A percentile compares a stretch with the other conserved stretches of the same genome.
Conservation (phyloP, 257 asterid genomes). For the Solanum megistacrolobum region DNA sequence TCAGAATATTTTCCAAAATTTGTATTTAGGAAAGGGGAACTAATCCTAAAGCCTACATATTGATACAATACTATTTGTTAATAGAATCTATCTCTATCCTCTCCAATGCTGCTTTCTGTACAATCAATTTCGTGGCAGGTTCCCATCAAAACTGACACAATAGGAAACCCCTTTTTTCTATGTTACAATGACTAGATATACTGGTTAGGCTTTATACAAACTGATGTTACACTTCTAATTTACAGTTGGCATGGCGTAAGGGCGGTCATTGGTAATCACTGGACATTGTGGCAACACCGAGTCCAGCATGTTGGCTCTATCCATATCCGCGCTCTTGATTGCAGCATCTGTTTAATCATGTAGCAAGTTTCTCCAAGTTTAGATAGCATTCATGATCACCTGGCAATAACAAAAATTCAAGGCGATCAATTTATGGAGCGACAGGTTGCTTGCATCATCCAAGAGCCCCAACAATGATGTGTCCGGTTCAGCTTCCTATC, state of each 20-base stretch:
- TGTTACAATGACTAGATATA: background rate
- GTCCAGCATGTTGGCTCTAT: background rate
- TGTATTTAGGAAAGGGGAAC: background rate
- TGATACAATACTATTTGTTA: background rate
- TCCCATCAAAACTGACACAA: slow-evolving; percentile 23
- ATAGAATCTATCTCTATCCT: background rate
- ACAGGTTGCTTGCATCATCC: background rate
- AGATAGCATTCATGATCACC: background rate
- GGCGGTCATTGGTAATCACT: background rate
- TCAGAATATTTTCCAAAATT: background rate
- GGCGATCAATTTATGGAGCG: background rate
- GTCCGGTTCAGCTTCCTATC: slow-evolving; percentile 4
- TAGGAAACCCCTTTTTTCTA: slow-evolving; percentile 24
- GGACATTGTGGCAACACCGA: background rate
- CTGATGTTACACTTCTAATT: background rate
- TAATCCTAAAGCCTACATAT: slow-evolving; percentile 23
- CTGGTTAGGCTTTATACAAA: slow-evolving; percentile 4
- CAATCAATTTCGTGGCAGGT: slow-evolving; percentile 30
- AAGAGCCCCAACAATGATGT: background rate
- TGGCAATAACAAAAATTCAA: background rate
- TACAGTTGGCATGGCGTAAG: background rate
- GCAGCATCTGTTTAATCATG: background rate
- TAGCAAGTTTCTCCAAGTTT: background rate
- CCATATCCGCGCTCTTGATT: background rate
- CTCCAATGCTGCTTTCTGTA: slow-evolving; percentile 26